Evolutionary conservation across 257 asterid genomes (phyloP).

Genomic region (Anisodus acutangulus): DNA sequence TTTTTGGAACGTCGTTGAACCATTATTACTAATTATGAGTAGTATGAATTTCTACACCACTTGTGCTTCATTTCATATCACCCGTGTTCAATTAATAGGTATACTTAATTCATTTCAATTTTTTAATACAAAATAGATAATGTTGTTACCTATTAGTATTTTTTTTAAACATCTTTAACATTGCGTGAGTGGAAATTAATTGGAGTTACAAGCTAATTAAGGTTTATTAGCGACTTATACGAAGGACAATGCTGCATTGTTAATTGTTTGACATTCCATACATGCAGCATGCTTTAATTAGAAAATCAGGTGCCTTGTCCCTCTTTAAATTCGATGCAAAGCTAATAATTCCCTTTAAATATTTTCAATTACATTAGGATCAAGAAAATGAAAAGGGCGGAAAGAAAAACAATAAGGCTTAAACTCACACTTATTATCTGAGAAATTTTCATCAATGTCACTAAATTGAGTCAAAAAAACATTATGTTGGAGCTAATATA

Average conservation of each 20-base stretch:
- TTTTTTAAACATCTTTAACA: too few relatives aligned
- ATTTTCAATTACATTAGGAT: too few relatives aligned
- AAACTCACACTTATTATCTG: background rate
- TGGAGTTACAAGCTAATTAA: background rate
- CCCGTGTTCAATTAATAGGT: constrained; percentile 12
- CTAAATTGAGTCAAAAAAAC: background rate
- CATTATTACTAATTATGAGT: constrained; percentile 23
- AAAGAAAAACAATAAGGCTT: background rate
- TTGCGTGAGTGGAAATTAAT: background rate
- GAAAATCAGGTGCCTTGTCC: background rate
- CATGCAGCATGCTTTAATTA: background rate
- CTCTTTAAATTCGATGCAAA: background rate
- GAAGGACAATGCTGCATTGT: background rate
- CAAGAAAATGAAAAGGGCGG: background rate
- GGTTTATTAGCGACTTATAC: background rate
- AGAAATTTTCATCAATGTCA: background rate
- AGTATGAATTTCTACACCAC: constrained; percentile 12
- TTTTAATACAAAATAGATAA: background rate
- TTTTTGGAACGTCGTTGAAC: constrained; percentile 13
- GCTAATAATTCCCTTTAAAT: background rate
- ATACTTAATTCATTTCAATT: background rate
- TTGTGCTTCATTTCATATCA: background rate
- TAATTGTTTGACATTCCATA: background rate
- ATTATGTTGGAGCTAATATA: constrained; percentile 3
- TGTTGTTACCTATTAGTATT: too few relatives aligned